Evolutionary conservation across 2,329 filamentous ascomycete genomes (phyloP).

Genomic region (Monilinia polystroma): DNA sequence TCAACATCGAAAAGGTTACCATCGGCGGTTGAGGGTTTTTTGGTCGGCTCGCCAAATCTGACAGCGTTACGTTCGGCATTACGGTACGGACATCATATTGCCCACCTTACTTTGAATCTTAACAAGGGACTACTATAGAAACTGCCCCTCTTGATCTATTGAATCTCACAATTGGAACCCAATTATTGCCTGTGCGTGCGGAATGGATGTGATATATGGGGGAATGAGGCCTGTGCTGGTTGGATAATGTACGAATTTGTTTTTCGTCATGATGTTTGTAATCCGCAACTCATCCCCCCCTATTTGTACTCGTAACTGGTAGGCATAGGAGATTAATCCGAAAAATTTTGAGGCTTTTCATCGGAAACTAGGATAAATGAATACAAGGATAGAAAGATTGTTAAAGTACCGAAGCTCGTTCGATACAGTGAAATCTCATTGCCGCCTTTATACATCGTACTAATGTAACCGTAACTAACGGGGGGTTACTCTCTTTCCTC

Average conservation of each 20-base stretch:
- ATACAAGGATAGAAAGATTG: slow-evolving; percentile 1
- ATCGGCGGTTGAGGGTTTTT: not conserved
- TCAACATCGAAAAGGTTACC: not conserved
- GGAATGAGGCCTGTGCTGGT: slow-evolving; percentile 12
- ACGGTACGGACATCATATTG: not conserved
- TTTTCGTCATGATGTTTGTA: slow-evolving; percentile 4
- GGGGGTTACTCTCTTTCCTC: not conserved
- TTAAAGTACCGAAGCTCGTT: slow-evolving; percentile 6
- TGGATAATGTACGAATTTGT: not conserved
- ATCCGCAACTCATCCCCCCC: not conserved
- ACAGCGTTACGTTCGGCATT: slow-evolving; percentile 4
- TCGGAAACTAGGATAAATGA: not conserved
- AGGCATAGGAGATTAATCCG: slow-evolving; percentile 12
- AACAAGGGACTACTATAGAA: not conserved
- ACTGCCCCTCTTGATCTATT: slow-evolving; percentile 10
- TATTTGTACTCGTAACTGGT: slow-evolving; percentile 5
- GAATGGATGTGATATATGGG: slow-evolving; percentile 2
- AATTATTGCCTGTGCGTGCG: slow-evolving; percentile 7
- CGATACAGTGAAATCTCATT: not conserved
- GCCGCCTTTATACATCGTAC: not conserved
- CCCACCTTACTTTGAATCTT: not conserved
- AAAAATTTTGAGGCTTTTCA: slow-evolving; percentile 9
- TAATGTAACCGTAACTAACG: not conserved
- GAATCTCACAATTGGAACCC: slow-evolving; percentile 8
- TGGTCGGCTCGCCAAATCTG: slow-evolving; percentile 4